Evolutionary conservation across 805 yeast species (phyloP).

Genomic region (Lachancea dasiensis): DNA sequence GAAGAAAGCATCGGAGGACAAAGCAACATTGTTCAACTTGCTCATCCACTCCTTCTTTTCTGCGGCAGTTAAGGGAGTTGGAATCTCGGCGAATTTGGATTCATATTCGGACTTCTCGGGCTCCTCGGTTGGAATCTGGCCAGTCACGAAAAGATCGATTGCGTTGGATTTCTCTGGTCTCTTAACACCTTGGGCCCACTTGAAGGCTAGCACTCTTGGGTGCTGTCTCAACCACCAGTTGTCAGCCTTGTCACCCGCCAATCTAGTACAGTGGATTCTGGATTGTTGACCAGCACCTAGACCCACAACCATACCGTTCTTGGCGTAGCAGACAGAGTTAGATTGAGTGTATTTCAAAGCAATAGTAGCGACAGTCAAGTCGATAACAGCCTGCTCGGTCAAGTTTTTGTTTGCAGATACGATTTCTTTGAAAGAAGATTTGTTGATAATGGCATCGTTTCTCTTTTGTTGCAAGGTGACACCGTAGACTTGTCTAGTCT

Average conservation of each 20-base stretch:
- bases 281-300: conserved; percentile 99
- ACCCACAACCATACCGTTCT: conserved; percentile 98
- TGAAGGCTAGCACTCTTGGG: conserved; percentile 84
- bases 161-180: conserved; percentile 99
- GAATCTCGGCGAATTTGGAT: conserved; percentile 77
- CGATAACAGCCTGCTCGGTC: conserved; percentile 88
- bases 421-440: conserved; percentile 84
- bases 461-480: conserved; percentile 93
- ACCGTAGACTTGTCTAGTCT: conserved; percentile 95
- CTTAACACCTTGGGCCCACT: conserved; percentile 98
- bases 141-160: conserved; percentile 86
- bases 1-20: conserved; percentile 98
- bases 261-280: conserved; percentile 97
- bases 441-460: conserved; percentile 93
- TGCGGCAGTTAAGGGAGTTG: conserved; percentile 70
- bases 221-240: conserved; percentile 99
- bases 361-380: conserved; percentile 94
- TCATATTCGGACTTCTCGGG: conserved; percentile 93
- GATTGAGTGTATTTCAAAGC: conserved; percentile 97
- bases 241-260: conserved; percentile 99
- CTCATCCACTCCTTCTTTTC: conserved; percentile 87
- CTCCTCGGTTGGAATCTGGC: conserved; percentile 84
- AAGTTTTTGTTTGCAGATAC: conserved; percentile 81
- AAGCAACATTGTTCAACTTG: conserved; percentile 78
- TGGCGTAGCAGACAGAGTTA: conserved; percentile 96